Base-by-base conservation (phyloP, 2,329 filamentous ascomycete species). In the Aspergillus oerlinghausenensis region DNA sequence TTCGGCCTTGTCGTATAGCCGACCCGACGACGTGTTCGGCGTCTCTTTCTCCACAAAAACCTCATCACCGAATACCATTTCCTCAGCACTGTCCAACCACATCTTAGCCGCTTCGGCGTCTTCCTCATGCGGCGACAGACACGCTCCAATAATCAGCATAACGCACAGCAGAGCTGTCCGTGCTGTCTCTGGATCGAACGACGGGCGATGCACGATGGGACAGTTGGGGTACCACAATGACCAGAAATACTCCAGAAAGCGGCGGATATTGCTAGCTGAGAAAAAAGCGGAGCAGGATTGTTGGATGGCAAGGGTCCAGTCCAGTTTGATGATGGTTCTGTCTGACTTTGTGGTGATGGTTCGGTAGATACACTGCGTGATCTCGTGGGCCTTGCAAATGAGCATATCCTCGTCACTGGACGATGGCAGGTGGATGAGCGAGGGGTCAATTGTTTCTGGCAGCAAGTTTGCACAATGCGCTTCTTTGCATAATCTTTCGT, bases 141-240 rank as follows among this genome's bases (percentile, higher is more conserved):
- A 68, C 2, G 67, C 67, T 3, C 68, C 68, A 4, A 70, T 67
- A 1, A 68, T 55, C 6, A 64, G 42, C 68, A 70, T 70, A 1
- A 67, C 62, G 40, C 62, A 66, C 10, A 70, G 45, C 21, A 70
- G 51, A 1, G 55, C 51, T 3, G 57, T 8, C 5, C 57, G 57
- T 4, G 63, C 61, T 1, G 52, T 53, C 4, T 58, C 47, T 0
- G 58, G 40, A 47, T 66, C 43, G 25, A 70, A 70, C 0, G 61
- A 61, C 1, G 67, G 67, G 23, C 57, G 64, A 48, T 70, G 68
- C 6, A 69, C 58, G 9, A 70, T 68, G 1, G 67, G 67, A 35
- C 67, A 68, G 49, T 66, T 66, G 3, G 67, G 67, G 35, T 70
- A 67, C 68, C 68, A 70, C 3, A 63, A 48, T 2, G 61, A 61